Conservation (phyloP, 805 yeast genomes). For the Candida gorgasii region DNA sequence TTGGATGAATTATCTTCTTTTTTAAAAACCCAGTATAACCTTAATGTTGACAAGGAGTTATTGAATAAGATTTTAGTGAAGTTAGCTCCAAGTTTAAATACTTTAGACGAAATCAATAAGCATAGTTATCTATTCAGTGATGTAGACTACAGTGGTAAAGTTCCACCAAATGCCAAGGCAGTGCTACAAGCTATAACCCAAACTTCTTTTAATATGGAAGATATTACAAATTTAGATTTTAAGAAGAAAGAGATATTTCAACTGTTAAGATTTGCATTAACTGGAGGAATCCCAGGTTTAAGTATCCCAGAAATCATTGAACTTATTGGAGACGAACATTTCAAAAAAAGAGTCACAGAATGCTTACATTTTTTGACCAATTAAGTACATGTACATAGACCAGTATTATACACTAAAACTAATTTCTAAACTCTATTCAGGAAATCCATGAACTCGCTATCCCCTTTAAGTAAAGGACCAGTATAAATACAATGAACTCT, state of each 20-base stretch:
- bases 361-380: neutral
- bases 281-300: conserved; percentile 71
- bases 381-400: neutral
- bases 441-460: conserved; percentile 34
- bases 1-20: neutral
- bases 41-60: conserved; percentile 9
- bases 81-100: conserved; percentile 52
- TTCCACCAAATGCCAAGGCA: conserved; percentile 14
- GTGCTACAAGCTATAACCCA: conserved; percentile 19
- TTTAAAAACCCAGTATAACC: neutral
- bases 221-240: neutral
- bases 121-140: conserved; percentile 39
- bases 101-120: conserved; percentile 51
- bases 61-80: conserved; percentile 27
- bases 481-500: conserved; percentile 75
- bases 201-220: conserved; percentile 8
- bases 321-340: conserved; percentile 50
- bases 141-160: conserved; percentile 15
- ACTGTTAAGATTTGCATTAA: conserved; percentile 63
- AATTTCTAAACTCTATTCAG: no score
- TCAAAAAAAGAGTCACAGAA: conserved; percentile 23
- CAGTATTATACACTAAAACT: no score
- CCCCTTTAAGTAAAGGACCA: conserved; percentile 29
- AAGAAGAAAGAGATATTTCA: conserved; percentile 51
- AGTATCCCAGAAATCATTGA: conserved; percentile 59